Base-by-base conservation (phyloP, 495 filamentous ascomycete genomes). In the Aspergillus taichungensis region DNA sequence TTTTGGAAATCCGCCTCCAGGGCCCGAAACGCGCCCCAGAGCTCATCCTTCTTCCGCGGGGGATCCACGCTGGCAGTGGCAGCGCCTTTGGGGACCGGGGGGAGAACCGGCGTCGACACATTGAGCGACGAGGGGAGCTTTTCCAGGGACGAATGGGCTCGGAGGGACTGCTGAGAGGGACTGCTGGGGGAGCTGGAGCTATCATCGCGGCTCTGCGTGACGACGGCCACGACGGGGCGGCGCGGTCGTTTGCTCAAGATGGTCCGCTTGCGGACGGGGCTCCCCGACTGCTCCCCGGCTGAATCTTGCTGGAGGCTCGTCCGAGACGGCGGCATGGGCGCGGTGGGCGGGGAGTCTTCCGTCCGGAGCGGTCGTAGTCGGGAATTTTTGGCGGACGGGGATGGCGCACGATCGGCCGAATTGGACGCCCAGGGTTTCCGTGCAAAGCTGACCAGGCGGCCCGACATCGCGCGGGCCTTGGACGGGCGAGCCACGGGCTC, bases 1-100 rank as follows among this genome's bases (percentile, higher is more conserved):
- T 83, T 89, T 51, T 83, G 75, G 57, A 78, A 92, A 51, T 96
- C 94, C 24, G 74, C 75, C 51, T 98, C 92, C 8, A 98, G 68
- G 10, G 71, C 74, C 28, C 84, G 81, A 52, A 95, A 98, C 28
- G 82, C 74, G 10, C 74, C 80, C 89, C 88, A 96, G n/a, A 97
- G 72, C 46, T 91, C 87, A 61, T 98, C 92, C 54, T 83, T 83
- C 47, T 77, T 82, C 30, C 77, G 68, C 12, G 68, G 57, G 32
- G 57, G 43, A 29, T 79, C 74, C 29, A 70, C 43, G 40, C 58
- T 59, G 13, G 54, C 53, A 12, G 54, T 59, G 30, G 54, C 48
- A 9, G 61, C 54, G 6, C 61, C 55, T 35, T 70, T 74, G 1
- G 76, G 76, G 49, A 80, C 61, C 9, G 71, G 72, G 9, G 77